phyloP scores from a whole-genome alignment of 805 yeast genomes.

The Yarrowia bubula region DNA sequence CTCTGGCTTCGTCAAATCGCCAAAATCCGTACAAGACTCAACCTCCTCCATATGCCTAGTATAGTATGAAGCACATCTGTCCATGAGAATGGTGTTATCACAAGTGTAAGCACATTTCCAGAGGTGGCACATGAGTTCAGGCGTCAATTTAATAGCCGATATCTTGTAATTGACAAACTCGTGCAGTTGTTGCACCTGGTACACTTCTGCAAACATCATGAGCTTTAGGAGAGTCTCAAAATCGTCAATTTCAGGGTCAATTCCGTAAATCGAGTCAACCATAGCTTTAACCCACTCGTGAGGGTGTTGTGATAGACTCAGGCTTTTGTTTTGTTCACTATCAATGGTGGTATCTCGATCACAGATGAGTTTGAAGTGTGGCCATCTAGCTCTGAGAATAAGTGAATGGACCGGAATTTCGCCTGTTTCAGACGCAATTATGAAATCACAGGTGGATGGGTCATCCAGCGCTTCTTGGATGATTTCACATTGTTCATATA shows the following conservation, averaged over 20 bases:
- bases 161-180: conserved; percentile 1
- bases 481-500: not conserved
- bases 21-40: not conserved
- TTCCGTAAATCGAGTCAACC: conserved; percentile 10
- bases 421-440: not conserved
- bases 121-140: not conserved
- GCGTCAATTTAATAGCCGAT: not conserved
- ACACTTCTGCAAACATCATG: conserved; percentile 11
- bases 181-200: not conserved
- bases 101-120: conserved; percentile 2
- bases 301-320: not conserved
- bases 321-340: not conserved
- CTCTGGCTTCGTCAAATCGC: not conserved
- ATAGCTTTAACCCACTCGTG: conserved; percentile 2
- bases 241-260: not conserved
- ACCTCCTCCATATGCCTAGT: not conserved
- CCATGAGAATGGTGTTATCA: not conserved
- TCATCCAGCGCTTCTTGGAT: not conserved
- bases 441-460: not conserved
- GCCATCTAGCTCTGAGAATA: not conserved
- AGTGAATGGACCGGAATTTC: not conserved
- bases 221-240: not conserved
- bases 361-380: conserved; percentile 5
- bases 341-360: not conserved
- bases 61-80: not conserved